Conservation (phyloP, 768 basidiomycete species). For the Crepidotus variabilis region DNA sequence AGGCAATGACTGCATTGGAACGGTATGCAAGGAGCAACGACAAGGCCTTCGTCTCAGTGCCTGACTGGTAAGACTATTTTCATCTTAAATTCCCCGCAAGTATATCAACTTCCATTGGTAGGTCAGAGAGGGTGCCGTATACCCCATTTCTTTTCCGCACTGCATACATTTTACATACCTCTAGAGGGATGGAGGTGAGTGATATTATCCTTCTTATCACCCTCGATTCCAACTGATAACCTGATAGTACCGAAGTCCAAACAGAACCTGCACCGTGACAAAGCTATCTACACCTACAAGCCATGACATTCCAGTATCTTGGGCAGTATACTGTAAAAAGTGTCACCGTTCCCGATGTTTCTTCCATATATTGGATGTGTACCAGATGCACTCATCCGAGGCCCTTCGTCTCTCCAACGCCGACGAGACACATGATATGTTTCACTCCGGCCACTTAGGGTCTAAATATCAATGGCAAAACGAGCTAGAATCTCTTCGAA, state of each 20-base stretch:
- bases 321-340: slow-evolving; percentile 31
- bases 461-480: slow-evolving; percentile 17
- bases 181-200: neutral
- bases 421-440: slow-evolving; percentile 24
- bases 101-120: neutral
- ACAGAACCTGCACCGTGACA: slow-evolving; percentile 3
- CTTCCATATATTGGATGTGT: slow-evolving; percentile 27
- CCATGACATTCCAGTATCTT: slow-evolving; percentile 19
- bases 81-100: neutral
- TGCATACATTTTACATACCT: neutral
- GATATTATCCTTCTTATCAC: neutral
- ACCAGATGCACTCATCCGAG: slow-evolving; percentile 34
- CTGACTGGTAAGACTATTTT: slow-evolving; percentile 7
- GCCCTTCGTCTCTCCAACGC: slow-evolving; percentile 26
- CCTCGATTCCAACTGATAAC: neutral
- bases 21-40: slow-evolving; percentile 4
- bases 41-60: neutral
- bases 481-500: slow-evolving; percentile 10
- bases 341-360: slow-evolving; percentile 40
- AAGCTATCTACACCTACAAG: neutral
- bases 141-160: neutral
- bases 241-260: too few species aligned
- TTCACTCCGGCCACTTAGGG: slow-evolving; percentile 29
- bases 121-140: neutral
- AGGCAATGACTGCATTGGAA: slow-evolving; percentile 7